Percentiles rank a stretch among this genome's conserved stretches.
phyloP scores from a whole-genome alignment of 2,329 filamentous ascomycete species.

The Sarocladiaceae sp. region DNA sequence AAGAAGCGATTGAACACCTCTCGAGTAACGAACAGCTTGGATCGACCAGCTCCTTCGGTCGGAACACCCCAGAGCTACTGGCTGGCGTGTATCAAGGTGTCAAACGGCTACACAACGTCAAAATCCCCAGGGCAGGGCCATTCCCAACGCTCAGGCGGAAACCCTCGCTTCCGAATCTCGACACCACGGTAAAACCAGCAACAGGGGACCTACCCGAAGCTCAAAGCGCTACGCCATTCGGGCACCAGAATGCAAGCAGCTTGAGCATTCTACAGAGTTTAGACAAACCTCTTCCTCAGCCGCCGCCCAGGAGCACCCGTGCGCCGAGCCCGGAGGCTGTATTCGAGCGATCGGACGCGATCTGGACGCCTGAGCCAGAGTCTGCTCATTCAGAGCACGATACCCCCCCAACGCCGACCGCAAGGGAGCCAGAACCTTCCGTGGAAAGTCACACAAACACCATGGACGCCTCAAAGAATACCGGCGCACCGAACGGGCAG shows the following conservation, averaged over 20 bases:
- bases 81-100: conserved; percentile 47
- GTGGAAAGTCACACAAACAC: conserved; percentile 22
- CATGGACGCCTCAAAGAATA: conserved; percentile 40
- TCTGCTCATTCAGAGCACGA: no score
- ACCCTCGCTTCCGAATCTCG: background rate
- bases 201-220: no score
- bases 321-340: background rate
- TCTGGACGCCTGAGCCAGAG: background rate
- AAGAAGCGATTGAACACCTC: background rate
- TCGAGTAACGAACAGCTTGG: conserved; percentile 12
- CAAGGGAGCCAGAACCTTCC: conserved; percentile 16
- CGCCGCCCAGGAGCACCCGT: conserved; percentile 28
- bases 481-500: conserved; percentile 24
- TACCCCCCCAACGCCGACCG: no score
- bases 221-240: background rate
- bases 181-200: background rate
- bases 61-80: conserved; percentile 38
- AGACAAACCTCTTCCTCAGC: conserved; percentile 49
- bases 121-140: background rate
- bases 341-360: background rate
- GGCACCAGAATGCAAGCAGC: conserved; percentile 44
- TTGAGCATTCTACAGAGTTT: conserved; percentile 51
- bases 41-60: conserved; percentile 21
- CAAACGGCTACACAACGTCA: conserved; percentile 38
- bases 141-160: conserved; percentile 3